A percentile compares a stretch with the other conserved stretches of the same genome.
phyloP scores from a whole-genome alignment of 306 rosid species.

The Cicer judaicum region DNA sequence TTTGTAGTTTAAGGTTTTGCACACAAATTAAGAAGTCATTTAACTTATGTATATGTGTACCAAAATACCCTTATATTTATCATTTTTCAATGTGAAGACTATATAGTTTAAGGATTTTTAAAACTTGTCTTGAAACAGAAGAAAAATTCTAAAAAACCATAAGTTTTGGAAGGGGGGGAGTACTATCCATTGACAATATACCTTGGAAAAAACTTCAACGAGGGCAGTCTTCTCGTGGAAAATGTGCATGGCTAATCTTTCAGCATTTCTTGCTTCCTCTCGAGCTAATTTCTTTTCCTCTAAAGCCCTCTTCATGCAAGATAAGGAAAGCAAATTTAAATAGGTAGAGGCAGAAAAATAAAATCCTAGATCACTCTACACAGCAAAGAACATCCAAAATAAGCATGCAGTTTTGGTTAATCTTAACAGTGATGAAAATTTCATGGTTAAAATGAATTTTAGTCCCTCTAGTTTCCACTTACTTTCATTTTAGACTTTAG shows the following conservation, averaged over 20 bases:
- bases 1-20: too few species aligned
- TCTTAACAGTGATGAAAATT: neutral
- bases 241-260: conserved; percentile 77
- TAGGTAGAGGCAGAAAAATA: conserved; percentile 23
- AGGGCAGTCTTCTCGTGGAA: conserved; percentile 70
- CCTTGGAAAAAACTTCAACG: conserved; percentile 80
- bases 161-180: neutral
- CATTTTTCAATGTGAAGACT: too few species aligned
- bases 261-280: conserved; percentile 75
- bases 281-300: conserved; percentile 79
- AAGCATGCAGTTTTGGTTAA: conserved; percentile 26
- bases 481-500: neutral
- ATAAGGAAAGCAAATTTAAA: conserved; percentile 36
- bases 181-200: conserved; percentile 40
- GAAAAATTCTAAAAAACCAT: too few species aligned
- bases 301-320: conserved; percentile 69
- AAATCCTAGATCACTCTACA: conserved; percentile 12
- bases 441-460: neutral
- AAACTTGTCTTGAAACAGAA: too few species aligned
- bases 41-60: too few species aligned
- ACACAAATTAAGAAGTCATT: too few species aligned
- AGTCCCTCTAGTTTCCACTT: conserved; percentile 4
- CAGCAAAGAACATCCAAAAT: conserved; percentile 22
- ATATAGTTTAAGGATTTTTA: too few species aligned
- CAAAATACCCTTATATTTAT: too few species aligned